A percentile compares a stretch with the other conserved stretches of the same genome.
Evolutionary conservation across 2,329 filamentous ascomycete genomes (phyloP).

Genomic region (Fusarium staphyleae): DNA sequence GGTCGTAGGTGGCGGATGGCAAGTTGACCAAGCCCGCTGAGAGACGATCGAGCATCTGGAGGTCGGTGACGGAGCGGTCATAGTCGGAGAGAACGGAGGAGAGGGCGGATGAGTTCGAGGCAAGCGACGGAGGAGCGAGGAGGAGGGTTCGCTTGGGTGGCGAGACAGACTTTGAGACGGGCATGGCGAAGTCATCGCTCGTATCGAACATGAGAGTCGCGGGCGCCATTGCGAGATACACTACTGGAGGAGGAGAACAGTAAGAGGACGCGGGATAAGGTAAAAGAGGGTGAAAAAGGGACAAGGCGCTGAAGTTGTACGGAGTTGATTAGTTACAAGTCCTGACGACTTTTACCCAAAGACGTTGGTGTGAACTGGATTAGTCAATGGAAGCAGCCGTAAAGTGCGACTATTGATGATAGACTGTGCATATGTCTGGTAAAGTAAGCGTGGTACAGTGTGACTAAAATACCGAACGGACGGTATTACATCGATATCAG

Average conservation of each 20-base stretch:
- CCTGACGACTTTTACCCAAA: conserved; percentile 36
- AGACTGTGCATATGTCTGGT: conserved; percentile 27
- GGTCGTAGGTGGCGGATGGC: conserved; percentile 78
- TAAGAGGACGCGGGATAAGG: background rate
- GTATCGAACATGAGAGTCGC: conserved; percentile 62
- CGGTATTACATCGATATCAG: conserved; percentile 35
- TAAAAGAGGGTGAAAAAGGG: conserved; percentile 6
- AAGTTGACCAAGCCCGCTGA: conserved; percentile 81
- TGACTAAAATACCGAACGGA: conserved; percentile 8
- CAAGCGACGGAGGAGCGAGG: conserved; percentile 88
- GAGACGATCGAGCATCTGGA: conserved; percentile 98
- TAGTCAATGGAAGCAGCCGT: conserved; percentile 38
- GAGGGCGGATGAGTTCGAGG: conserved; percentile 82
- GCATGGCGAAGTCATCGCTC: conserved; percentile 58
- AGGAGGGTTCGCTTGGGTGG: conserved; percentile 71
- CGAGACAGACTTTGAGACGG: conserved; percentile 32
- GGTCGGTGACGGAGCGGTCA: conserved; percentile 79
- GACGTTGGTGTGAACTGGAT: conserved; percentile 35
- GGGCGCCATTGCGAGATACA: conserved; percentile 54
- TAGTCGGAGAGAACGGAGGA: conserved; percentile 73
- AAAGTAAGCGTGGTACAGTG: conserved; percentile 19
- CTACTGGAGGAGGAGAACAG: conserved; percentile 1
- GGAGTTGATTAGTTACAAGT: conserved; percentile 14
- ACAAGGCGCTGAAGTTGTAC: conserved; percentile 29
- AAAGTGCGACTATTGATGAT: conserved; percentile 9